Conservation (phyloP, 805 yeast species). For the Groenewaldozyma salmanticensis region DNA sequence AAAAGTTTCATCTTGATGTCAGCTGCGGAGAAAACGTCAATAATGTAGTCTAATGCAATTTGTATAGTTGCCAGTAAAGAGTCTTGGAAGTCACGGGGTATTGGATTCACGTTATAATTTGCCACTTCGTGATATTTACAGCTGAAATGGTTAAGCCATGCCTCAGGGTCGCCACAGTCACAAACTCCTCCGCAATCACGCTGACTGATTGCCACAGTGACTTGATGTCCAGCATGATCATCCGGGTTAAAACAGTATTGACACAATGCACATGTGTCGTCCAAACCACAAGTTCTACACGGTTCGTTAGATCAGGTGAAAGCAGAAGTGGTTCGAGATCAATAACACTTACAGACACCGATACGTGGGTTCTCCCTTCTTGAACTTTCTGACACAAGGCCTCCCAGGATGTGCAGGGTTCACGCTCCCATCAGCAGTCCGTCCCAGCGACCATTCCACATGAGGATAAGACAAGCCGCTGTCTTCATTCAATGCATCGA, state of each 20-base stretch:
- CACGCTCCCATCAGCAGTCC: constrained; percentile 10
- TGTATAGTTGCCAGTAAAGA: constrained; percentile 25
- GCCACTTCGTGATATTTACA: constrained; percentile 37
- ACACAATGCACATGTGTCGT: constrained; percentile 80
- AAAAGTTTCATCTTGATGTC: constrained; percentile 19
- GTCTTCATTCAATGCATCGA: constrained; percentile 3
- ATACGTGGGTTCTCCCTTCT: constrained; percentile 73
- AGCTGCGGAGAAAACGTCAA: constrained; percentile 23
- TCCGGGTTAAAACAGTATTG: constrained; percentile 61
- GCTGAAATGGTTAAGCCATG: constrained; percentile 49
- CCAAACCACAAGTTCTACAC: constrained; percentile 56
- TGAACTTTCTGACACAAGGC: constrained; percentile 66
- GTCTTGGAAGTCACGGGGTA: constrained; percentile 37
- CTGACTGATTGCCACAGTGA: constrained; percentile 51
- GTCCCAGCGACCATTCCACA: constrained; percentile 7
- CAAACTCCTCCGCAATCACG: constrained; percentile 66
- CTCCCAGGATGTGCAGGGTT: constrained; percentile 44
- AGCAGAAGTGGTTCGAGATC: background rate
- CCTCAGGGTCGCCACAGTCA: constrained; percentile 86
- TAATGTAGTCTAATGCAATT: constrained; percentile 23
- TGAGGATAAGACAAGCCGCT: too few species aligned
- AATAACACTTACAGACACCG: constrained; percentile 38
- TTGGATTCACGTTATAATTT: constrained; percentile 21
- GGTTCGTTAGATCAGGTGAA: background rate
- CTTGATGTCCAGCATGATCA: constrained; percentile 64